Evolutionary conservation across 2,329 filamentous ascomycete species (phyloP).

Genomic region (Arthrobotrys megalospora): DNA sequence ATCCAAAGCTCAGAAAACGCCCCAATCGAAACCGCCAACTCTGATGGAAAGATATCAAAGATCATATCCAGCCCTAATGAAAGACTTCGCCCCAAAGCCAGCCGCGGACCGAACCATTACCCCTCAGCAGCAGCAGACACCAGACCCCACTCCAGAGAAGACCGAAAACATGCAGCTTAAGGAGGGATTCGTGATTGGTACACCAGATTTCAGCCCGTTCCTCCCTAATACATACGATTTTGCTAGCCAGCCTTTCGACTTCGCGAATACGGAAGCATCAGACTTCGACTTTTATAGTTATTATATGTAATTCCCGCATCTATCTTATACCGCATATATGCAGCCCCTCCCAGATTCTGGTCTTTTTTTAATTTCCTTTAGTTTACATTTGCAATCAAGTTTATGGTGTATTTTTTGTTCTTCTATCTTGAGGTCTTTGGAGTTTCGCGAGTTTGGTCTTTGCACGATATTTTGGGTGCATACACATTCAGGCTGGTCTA

Average conservation of each 20-base stretch:
- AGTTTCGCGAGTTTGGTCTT: no score
- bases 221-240: neutral
- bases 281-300: neutral
- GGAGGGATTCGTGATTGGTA: no score
- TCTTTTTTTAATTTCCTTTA: neutral
- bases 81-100: neutral
- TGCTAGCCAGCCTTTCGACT: neutral
- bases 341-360: neutral
- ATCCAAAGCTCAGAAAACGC: neutral
- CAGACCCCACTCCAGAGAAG: neutral
- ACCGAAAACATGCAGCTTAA: neutral
- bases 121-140: neutral
- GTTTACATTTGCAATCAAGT: no score
- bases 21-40: neutral
- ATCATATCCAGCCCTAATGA: constrained; percentile 21
- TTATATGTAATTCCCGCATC: neutral
- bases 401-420: no score
- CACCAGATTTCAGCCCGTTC: neutral
- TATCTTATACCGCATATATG: neutral
- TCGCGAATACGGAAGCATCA: neutral
- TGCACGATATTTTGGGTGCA: no score
- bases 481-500: no score
- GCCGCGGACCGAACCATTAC: neutral
- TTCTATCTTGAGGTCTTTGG: no score
- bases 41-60: constrained; percentile 18